These are phyloP conservation scores for Papiliotrema terrestris DNA, from an alignment of 1,284 basidiomycete species.

Conservation along the genomic window DNA sequence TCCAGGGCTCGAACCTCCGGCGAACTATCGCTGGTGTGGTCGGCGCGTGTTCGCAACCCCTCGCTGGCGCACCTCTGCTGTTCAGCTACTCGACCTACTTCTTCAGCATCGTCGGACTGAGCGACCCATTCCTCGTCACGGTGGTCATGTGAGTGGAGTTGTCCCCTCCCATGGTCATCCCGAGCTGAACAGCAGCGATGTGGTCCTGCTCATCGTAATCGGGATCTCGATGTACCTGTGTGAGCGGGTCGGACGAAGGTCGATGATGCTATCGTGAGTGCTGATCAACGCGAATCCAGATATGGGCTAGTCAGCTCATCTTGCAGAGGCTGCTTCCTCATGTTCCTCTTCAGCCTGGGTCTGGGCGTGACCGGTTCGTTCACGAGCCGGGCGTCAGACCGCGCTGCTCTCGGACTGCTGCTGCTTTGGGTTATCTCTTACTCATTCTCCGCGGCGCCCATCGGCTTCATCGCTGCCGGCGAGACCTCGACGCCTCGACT, in stretches of 20 bases:
- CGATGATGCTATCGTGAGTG: conserved; percentile 1
- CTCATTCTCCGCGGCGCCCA: conserved; percentile 7
- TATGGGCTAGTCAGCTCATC: too few relatives aligned
- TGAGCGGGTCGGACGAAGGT: background rate
- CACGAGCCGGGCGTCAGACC: background rate
- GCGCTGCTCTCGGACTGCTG: conserved; percentile 7
- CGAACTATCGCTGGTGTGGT: conserved; percentile 10
- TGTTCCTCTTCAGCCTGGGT: conserved; percentile 11
- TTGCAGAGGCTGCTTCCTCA: conserved; percentile 5
- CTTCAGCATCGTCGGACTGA: conserved; percentile 11
- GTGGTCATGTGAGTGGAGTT: conserved; percentile 3
- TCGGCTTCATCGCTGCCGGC: conserved; percentile 12
- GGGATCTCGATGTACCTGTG: background rate
- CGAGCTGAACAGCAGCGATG: background rate
- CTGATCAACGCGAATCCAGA: background rate
- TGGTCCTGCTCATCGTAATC: conserved; percentile 1
- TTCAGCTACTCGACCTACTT: conserved; percentile 12
- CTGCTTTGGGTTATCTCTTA: conserved; percentile 13
- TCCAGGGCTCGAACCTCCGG: conserved; percentile 9
- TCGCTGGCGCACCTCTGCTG: conserved; percentile 12
- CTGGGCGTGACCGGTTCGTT: conserved; percentile 7
- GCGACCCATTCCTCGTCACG: conserved; percentile 13
- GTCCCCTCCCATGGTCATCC: background rate
- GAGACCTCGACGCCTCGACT: conserved; percentile 12
- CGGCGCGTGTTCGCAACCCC: conserved; percentile 5